Evolutionary conservation across 768 basidiomycete species (phyloP).

Genomic region (Dendrothele bispora): DNA sequence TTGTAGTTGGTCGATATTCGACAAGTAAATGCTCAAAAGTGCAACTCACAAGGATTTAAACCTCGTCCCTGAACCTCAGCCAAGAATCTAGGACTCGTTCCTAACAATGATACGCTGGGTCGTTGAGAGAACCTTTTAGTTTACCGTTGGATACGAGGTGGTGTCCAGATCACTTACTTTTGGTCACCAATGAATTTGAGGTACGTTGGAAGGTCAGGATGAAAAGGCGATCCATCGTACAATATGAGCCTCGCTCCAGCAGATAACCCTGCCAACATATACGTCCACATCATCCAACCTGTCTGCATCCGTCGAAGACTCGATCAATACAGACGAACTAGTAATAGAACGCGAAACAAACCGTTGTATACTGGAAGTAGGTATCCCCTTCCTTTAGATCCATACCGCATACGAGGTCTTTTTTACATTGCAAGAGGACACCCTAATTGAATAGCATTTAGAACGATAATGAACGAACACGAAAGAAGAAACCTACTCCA

Average conservation of each 20-base stretch:
- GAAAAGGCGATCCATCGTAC: slow-evolving; percentile 72
- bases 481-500: slow-evolving; percentile 48
- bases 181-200: slow-evolving; percentile 58
- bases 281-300: slow-evolving; percentile 86
- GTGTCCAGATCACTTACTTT: slow-evolving; percentile 36
- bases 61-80: slow-evolving; percentile 58
- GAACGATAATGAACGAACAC: not conserved
- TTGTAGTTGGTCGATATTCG: not conserved
- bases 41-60: slow-evolving; percentile 46
- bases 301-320: slow-evolving; percentile 33
- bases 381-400: slow-evolving; percentile 49
- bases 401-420: slow-evolving; percentile 48
- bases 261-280: slow-evolving; percentile 33
- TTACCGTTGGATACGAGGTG: no score
- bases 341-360: not conserved
- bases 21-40: not conserved
- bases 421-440: slow-evolving; percentile 70
- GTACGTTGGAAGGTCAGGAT: slow-evolving; percentile 53
- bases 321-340: not conserved
- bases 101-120: slow-evolving; percentile 35
- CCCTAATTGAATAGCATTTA: slow-evolving; percentile 42
- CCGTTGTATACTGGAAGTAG: slow-evolving; percentile 73
- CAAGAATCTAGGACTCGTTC: slow-evolving; percentile 65
- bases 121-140: no score
- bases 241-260: slow-evolving; percentile 53